Conservation (phyloP, 352 stramenopile genomes). For the Thalassiosira oceanica region DNA sequence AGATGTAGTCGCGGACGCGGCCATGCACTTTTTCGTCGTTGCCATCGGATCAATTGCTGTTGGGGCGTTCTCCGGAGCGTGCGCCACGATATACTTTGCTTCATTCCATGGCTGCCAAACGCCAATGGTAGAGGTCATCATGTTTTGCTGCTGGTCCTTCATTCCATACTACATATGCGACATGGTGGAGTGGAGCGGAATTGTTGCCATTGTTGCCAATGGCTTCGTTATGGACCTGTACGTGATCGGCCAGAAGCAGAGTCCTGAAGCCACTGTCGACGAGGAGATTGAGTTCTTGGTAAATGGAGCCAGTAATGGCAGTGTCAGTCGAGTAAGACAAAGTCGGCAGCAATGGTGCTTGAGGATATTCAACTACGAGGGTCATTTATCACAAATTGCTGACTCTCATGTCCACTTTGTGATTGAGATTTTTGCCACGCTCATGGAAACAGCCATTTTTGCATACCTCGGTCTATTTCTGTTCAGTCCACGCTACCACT, state of each 20-base stretch:
- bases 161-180: conserved; percentile 83
- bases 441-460: conserved; percentile 82
- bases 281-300: conserved; percentile 38
- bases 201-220: conserved; percentile 72
- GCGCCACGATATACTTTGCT: conserved; percentile 72
- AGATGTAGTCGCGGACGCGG: conserved; percentile 54
- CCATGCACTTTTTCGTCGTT: conserved; percentile 76
- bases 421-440: conserved; percentile 65
- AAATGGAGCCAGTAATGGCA: conserved; percentile 32
- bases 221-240: conserved; percentile 81
- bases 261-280: background rate
- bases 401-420: conserved; percentile 77
- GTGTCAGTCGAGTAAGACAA: conserved; percentile 6
- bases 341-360: conserved; percentile 24
- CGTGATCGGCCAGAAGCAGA: conserved; percentile 52
- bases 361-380: conserved; percentile 40
- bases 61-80: conserved; percentile 58
- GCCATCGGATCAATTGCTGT: conserved; percentile 71
- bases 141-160: conserved; percentile 79
- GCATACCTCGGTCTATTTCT: conserved; percentile 81
- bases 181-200: conserved; percentile 74
- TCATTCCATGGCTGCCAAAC: conserved; percentile 72
- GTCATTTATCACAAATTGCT: conserved; percentile 39
- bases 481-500: conserved; percentile 74
- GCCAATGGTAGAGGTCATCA: conserved; percentile 75